These are phyloP conservation scores for Quercus berberidifolia DNA, from an alignment of 306 rosid genomes.

Conservation along the genomic window DNA sequence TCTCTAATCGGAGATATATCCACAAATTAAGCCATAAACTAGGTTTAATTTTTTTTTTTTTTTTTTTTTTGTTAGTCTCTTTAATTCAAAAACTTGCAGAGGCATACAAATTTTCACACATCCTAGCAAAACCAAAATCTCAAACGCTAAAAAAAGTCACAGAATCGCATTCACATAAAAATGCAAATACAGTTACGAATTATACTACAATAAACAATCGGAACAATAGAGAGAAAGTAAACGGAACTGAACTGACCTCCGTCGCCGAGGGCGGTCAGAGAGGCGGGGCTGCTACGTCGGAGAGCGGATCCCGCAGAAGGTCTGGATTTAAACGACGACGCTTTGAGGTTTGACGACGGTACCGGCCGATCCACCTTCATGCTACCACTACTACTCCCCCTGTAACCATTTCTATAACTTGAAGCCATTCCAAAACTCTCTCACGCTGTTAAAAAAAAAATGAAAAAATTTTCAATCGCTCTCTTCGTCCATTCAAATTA, in stretches of 20 bases:
- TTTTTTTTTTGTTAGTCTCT: no score
- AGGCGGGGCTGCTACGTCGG: conserved; percentile 39
- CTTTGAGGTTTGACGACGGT: conserved; percentile 18
- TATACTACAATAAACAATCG: no score
- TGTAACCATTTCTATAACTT: conserved; percentile 23
- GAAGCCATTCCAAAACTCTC: conserved; percentile 11
- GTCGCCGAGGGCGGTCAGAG: conserved; percentile 14
- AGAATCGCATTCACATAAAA: neutral
- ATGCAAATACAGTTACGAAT: neutral
- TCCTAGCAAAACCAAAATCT: neutral
- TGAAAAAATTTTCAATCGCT: neutral
- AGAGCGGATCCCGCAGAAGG: conserved; percentile 40
- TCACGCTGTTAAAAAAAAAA: no score
- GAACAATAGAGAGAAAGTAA: neutral
- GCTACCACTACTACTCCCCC: neutral
- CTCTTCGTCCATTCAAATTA: neutral
- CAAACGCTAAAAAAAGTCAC: neutral
- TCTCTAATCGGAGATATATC: neutral
- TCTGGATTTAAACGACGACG: conserved; percentile 43
- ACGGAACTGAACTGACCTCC: conserved; percentile 33
- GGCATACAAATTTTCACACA: neutral
- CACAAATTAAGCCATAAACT: neutral
- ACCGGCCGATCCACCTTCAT: conserved; percentile 44
- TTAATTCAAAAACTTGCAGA: neutral
- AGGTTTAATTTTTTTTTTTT: neutral